Base-by-base conservation (phyloP, 495 filamentous ascomycete genomes). In the Aspergillus nidulans region DNA sequence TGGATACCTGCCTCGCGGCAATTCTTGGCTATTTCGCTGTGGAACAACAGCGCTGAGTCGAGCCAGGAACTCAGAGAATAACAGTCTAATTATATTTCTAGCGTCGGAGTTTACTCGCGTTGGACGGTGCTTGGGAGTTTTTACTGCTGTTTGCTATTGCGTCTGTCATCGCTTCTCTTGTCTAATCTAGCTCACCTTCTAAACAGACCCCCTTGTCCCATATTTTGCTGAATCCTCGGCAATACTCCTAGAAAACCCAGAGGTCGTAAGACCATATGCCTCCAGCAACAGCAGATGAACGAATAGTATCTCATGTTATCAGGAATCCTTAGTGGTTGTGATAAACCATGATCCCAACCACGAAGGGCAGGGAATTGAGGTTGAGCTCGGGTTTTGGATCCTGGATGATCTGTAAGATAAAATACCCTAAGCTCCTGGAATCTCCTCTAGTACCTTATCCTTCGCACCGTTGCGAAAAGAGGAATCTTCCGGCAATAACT, bases 1-100 rank as follows among this genome's bases (percentile, higher is more conserved):
- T 66, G 49, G 55, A 64, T 69, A 58, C 61, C 61, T 64, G 72
- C 71, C 71, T 72, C 72, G 59, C 73, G 69, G 75, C 71, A 53
- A 60, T 26, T n/a, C 53, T 60, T 61, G 36, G 45, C 43, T 59
- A 43, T 58, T 41, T 53, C 45, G 34, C 55, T 44, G 56, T 45
- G 39, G 41, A 60, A 46, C 48, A 49, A 55, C 4, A 28, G 41
- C 51, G 30, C 10, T 34, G 30, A 34, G n/a, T 51, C 24, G 46
- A 36, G 53, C 34, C 40, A 24, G 55, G 24, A 45, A 24, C 53
- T 39, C 30, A 52, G 53, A 47, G 55, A 54, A 56, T 18, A 47
- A 43, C 30, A 60, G 54, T 46, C 24, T 56, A 38, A 56, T 53
- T 52, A 55, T 55, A 61, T 64, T 63, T 28, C 45, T 58, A 59